Base-by-base conservation (phyloP, 257 asterid species). In the Solanum dulcamara region DNA sequence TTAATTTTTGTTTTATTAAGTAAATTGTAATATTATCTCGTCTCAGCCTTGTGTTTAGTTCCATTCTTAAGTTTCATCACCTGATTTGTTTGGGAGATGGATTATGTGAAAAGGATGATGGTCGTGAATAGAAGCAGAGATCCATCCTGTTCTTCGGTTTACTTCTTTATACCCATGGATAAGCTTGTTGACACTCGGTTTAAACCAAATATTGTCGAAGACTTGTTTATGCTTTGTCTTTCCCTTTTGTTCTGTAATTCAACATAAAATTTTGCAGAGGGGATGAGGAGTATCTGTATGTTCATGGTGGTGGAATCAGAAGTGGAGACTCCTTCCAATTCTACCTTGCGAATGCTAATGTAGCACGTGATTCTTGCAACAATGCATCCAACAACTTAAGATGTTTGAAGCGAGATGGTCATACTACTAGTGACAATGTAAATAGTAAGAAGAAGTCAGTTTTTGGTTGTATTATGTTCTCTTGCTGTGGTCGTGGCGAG, bases 401-500 rank as follows among this genome's bases (percentile, higher is more conserved):
- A 42, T 86, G 79, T 59, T 87, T 94, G 86, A 90, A 88, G 30
- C 30, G 51, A 70, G 30, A 71, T 82, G 71, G 66, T 35, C 83
- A 40, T 28, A 17, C 81, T 48, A 79, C 6, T 81, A 50, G 42
- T 20, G 22, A 26, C 38, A 72, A 22, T 50, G 55, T 67, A 80
- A 44, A 38, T 68, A 18, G 66, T 44, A 93, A 89, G 84, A 81
- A 88, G 84, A 70, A 67, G 26, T 70, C 88, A 51, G 93, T 93
- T 42, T 94, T 94, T 57, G 97, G 98, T 37, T 92, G 98, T 77
- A 46, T 96, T 18, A 51, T 93, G 51, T 94, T 96, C 72, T 48
- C 97, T 84, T 93, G 97, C 51, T 90, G 94, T 89, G 94, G 98
- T 18, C 93, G 98, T 4, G 93, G 93, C 6, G 90, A 89, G 81